Evolutionary conservation across 306 rosid species (phyloP).

Genomic region (Abrus precatorius): DNA sequence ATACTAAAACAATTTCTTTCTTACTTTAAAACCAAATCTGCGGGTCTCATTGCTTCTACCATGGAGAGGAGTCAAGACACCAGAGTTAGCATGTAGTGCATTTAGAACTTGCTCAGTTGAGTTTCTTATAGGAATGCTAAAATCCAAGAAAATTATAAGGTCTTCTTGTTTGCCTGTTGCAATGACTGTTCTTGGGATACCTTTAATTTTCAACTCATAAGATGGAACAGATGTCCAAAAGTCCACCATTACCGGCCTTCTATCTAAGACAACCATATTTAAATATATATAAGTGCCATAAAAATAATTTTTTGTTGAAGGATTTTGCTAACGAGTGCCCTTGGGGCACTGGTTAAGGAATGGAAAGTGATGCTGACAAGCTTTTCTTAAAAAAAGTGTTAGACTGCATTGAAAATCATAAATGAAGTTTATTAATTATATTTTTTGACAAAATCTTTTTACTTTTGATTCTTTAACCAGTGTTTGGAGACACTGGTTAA

Average conservation of each 20-base stretch:
- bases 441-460: no score
- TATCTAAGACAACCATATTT: slow-evolving; percentile 56
- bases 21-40: slow-evolving; percentile 64
- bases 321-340: no score
- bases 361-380: no score
- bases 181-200: slow-evolving; percentile 69
- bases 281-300: slow-evolving; percentile 26
- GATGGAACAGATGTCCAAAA: slow-evolving; percentile 81
- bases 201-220: slow-evolving; percentile 62
- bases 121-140: slow-evolving; percentile 64
- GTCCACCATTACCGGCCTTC: slow-evolving; percentile 70
- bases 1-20: slow-evolving; percentile 27
- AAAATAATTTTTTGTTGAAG: neutral
- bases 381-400: no score
- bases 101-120: slow-evolving; percentile 64
- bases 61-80: slow-evolving; percentile 51
- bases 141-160: slow-evolving; percentile 65
- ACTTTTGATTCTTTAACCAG: no score
- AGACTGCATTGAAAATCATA: no score
- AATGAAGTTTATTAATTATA: no score
- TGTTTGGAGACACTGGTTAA: no score
- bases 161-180: slow-evolving; percentile 70
- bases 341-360: no score
- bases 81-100: slow-evolving; percentile 60
- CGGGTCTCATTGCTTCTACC: slow-evolving; percentile 55